Base-by-base conservation (phyloP, 2,329 filamentous ascomycete genomes). In the Penicillium olsonii region DNA sequence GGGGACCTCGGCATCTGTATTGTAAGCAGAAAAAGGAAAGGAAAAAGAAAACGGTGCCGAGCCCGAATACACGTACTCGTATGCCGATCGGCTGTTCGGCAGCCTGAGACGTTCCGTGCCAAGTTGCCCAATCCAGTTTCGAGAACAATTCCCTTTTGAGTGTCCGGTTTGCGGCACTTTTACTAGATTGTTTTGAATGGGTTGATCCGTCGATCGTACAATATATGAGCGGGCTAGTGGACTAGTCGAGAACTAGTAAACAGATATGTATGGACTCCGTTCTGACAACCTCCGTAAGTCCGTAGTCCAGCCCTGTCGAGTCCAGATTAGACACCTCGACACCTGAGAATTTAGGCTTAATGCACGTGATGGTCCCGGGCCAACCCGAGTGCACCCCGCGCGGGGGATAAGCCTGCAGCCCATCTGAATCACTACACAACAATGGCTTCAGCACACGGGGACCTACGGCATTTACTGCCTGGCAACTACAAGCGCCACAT, bases 401-500 rank as follows among this genome's bases (percentile, higher is more conserved):
- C 37, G 48, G 48, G 43, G 42, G 41, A 41, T 17, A 26, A 24
- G 22, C 8, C 24, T 14, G 3, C n/a, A 31, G 22, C 22, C 19
- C 26, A 26, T 19, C 20, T 41, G 29, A 31, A 55, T 20, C 34
- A 17, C 22, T 24, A 5, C 17, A 44, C n/a, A 20, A 54, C 39
- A 75, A 78, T 83, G 82, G 82, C 82, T 12, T 76, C 80, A 11
- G 67, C 70, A 42, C 77, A 84, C 60, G 84, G 84, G 56, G 78
- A 80, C 49, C 77, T 84, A 27, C 78, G 82, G 15, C 84, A 95
- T 69, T 83, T 97, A 57, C 84, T 97, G 37, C 92, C 92, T 0
- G 82, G 85, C 18, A 88, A 85, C 56, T 96, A 90, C 84, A 95
- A 92, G 70, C 81, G 85, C 42, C 82, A 86, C 58, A 84, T 96